Evolutionary conservation across 2,329 filamentous ascomycete genomes (phyloP), one percentile per base, ranked within the genome.

Genomic region (Trichoderma polysporum): DNA sequence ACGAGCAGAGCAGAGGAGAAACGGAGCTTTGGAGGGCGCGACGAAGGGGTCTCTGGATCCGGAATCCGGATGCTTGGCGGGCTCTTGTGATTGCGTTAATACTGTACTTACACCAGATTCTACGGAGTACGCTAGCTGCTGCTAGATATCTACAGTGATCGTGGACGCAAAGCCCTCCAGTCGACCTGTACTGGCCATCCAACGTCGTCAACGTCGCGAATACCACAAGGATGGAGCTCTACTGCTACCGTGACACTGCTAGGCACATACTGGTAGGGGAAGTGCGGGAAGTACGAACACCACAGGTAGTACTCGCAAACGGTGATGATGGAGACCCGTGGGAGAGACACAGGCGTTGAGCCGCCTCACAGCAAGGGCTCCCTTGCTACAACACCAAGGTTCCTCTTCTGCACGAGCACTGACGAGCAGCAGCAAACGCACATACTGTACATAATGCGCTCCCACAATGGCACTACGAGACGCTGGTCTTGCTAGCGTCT

Each of bases 391-490:
- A 39, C 49, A 53, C 33, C 33, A 53, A 13, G 59, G 59, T 31
- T 53, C 27, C 49, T 63, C 60, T 53, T 53, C 60, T 63, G 60
- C 60, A 63, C 27, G 60, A 54, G 60, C 60, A 54, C 60, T 63
- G 60, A 63, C 60, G 49, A 41, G 60, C 60, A 63, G 59, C 22
- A 54, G 52, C 35, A 54, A 50, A 63, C 49, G 60, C 60, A 63
- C 58, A 61, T 61, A 52, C 56, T 37, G 41, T 47, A 61, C 60
- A 53, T 53, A 41, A 52, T 50, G 31, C 58, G 41, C 41, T 22
- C 31, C 57, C 12, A 59, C 52, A 60, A 50, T 54, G 58, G 45
- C 58, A 52, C 58, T 52, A 54, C 60, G 35, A 63, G 60, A 49
- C 60, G 58, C 45, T 52, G 58, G 58, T 61, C 49, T n/a, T 63